Percentiles rank a stretch among this genome's conserved stretches.
Evolutionary conservation across 2,329 filamentous ascomycete species (phyloP).

Genomic region (Akanthomyces muscarius): DNA sequence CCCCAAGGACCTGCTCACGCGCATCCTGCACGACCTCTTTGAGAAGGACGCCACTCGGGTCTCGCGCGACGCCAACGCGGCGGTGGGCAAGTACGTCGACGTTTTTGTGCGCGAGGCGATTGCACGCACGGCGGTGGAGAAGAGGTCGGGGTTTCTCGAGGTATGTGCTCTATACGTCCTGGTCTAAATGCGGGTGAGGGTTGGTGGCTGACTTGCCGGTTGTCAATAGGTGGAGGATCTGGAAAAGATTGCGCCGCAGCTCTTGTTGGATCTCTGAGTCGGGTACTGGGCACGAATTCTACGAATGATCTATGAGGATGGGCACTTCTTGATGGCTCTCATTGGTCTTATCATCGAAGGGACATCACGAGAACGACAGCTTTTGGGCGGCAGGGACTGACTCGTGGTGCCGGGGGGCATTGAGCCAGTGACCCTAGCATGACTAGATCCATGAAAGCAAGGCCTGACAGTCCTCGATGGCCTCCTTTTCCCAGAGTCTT

Average conservation of each 20-base stretch:
- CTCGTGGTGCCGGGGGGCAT: not conserved
- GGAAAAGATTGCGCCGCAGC: constrained; percentile 79
- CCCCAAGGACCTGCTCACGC: constrained; percentile 69
- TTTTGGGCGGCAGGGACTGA: not conserved
- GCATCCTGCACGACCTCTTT: constrained; percentile 77
- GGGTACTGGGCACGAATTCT: not conserved
- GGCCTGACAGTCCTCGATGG: no score
- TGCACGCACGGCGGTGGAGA: constrained; percentile 70
- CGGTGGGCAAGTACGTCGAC: constrained; percentile 82
- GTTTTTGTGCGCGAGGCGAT: constrained; percentile 88
- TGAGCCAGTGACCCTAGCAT: not conserved
- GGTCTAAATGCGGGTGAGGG: not conserved
- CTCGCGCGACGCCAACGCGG: constrained; percentile 69
- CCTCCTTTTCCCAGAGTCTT: no score
- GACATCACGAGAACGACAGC: no score
- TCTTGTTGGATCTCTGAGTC: constrained; percentile 76
- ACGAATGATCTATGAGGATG: not conserved
- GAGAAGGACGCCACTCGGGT: constrained; percentile 67
- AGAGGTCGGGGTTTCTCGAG: constrained; percentile 68
- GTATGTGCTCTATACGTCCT: constrained; percentile 35
- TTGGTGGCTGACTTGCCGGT: not conserved
- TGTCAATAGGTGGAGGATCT: constrained; percentile 71
- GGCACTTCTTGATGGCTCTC: not conserved
- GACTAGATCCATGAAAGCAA: not conserved
- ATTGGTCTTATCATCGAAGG: not conserved